Evolutionary conservation across 2,329 filamentous ascomycete species (phyloP).

Genomic region (Trichoderma polysporum): DNA sequence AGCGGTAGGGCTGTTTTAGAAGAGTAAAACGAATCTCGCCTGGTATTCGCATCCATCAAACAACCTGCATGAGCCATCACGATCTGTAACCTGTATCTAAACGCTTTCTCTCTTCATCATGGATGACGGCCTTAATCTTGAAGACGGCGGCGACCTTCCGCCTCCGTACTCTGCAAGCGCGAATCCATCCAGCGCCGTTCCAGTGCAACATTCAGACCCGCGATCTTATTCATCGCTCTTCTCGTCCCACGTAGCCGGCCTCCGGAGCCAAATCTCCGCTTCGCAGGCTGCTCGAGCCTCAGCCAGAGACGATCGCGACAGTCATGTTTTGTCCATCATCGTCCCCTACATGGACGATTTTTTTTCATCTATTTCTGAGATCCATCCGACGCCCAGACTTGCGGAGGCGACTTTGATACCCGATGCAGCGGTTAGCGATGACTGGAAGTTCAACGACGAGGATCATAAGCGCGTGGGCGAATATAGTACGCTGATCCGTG

Average conservation of each 20-base stretch:
- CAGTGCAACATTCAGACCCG: not conserved
- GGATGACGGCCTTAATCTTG: not conserved
- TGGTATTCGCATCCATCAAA: not conserved
- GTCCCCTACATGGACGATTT: constrained; percentile 44
- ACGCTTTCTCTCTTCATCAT: not conserved
- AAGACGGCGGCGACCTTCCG: constrained; percentile 6
- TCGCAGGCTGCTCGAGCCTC: constrained; percentile 36
- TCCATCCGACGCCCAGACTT: constrained; percentile 33
- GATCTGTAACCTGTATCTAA: not conserved
- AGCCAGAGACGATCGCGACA: constrained; percentile 39
- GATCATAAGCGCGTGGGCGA: constrained; percentile 33
- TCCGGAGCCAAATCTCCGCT: constrained; percentile 40
- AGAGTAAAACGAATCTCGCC: not conserved
- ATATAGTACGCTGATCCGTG: constrained; percentile 34
- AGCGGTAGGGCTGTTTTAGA: not conserved
- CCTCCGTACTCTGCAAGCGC: constrained; percentile 11
- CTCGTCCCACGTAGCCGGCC: constrained; percentile 36
- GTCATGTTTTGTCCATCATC: constrained; percentile 40
- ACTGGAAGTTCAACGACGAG: constrained; percentile 39
- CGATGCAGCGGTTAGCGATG: constrained; percentile 37
- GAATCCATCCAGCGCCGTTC: not conserved
- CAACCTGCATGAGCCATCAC: not conserved
- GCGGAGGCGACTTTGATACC: constrained; percentile 50
- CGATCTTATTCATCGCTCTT: constrained; percentile 31
- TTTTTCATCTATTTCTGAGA: constrained; percentile 38